Evolutionary conservation across 2,329 filamentous ascomycete species (phyloP), one percentile per base, ranked within the genome.

Genomic region (Venturia aucupariae): DNA sequence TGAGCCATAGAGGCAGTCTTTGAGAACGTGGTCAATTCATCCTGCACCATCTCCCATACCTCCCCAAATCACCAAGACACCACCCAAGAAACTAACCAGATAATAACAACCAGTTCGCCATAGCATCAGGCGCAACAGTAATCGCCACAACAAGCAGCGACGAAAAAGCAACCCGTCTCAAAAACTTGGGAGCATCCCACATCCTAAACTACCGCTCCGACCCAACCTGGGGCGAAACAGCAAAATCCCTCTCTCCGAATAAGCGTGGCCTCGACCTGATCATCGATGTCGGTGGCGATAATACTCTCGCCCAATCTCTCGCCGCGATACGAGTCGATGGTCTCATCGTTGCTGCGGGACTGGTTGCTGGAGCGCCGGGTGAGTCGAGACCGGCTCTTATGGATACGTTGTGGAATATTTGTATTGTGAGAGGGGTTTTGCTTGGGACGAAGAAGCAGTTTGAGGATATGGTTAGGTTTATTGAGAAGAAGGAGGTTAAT

Each of bases 91-190:
- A 41, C 39, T 41, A 17, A n/a, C 32, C 6, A n/a, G n/a, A n/a
- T n/a, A 27, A n/a, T 10, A 27, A n/a, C 6, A 46, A 1, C 10
- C 30, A 61, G 55, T 60, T 61, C 24, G 46, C 61, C 19, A 10
- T 57, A n/a, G 61, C 61, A 24, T 13, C 48, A 35, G 48, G 48
- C 24, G 72, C 82, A 39, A 76, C 73, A 59, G 79, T 79, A 11
- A 80, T 84, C 67, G 77, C 84, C 65, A 84, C 82, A 0, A 83
- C 81, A 0, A 82, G 81, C 1, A 83, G 80, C 0, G 81, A 84
- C 67, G 76, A 73, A 3, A 83, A 84, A 68, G 77, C 84, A 3
- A 70, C 74, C 22, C 74, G 74, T 15, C 81, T 82, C 4, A 77
- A 73, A 67, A 69, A 72, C 22, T 76, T 85, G 13, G 80, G 81